Evolutionary conservation across 805 yeast genomes (phyloP).

Genomic region (Candida ipomoeae): DNA sequence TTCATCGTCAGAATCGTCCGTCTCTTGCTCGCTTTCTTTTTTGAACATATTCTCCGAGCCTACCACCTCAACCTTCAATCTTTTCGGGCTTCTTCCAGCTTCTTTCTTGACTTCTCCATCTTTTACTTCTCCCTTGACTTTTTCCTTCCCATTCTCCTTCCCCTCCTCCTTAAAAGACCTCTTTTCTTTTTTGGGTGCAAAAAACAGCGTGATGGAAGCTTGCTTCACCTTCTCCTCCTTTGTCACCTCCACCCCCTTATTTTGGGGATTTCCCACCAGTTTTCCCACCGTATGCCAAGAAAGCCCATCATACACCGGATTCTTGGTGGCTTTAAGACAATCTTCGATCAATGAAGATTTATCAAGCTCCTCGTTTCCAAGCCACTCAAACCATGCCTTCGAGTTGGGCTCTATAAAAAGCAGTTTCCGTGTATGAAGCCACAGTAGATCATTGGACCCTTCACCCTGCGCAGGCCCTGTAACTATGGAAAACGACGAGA

Average conservation of each 20-base stretch:
- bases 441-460: slow-evolving; percentile 48
- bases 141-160: neutral
- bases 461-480: slow-evolving; percentile 57
- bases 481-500: slow-evolving; percentile 59
- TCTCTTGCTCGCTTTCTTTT: slow-evolving; percentile 1
- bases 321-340: slow-evolving; percentile 33
- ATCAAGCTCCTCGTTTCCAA: slow-evolving; percentile 44
- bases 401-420: slow-evolving; percentile 58
- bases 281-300: slow-evolving; percentile 52
- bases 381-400: slow-evolving; percentile 61
- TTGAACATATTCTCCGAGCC: neutral
- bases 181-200: slow-evolving; percentile 6
- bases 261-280: slow-evolving; percentile 60
- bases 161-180: neutral
- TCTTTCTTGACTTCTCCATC: neutral
- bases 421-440: slow-evolving; percentile 82
- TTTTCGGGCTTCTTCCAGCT: neutral
- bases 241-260: slow-evolving; percentile 36
- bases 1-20: neutral
- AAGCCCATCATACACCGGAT: slow-evolving; percentile 33
- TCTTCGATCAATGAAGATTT: slow-evolving; percentile 33
- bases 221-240: slow-evolving; percentile 26
- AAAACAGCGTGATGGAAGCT: slow-evolving; percentile 14
- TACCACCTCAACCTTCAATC: neutral
- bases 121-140: neutral